A percentile compares a stretch with the other conserved stretches of the same genome.
These are phyloP conservation scores for Ogataea philodendri DNA, from an alignment of 805 yeast genomes.

Conservation along the genomic window DNA sequence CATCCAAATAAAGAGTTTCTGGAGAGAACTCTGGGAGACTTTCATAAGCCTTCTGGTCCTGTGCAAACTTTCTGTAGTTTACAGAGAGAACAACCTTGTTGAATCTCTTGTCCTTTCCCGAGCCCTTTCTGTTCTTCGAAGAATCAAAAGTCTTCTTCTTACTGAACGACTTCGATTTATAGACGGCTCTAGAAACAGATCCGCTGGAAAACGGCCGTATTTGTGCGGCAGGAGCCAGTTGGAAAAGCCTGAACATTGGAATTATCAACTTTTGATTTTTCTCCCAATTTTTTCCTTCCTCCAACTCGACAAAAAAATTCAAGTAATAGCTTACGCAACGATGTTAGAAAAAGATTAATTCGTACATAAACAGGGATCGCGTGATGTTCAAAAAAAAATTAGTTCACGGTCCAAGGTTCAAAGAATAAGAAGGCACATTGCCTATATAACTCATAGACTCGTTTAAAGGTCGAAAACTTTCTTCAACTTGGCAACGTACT, in stretches of 20 bases:
- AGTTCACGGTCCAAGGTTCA: slow-evolving; percentile 1
- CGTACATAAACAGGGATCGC: slow-evolving; percentile 2
- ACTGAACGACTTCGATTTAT: slow-evolving; percentile 31
- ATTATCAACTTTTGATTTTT: slow-evolving; percentile 2
- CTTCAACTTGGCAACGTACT: slow-evolving; percentile 31
- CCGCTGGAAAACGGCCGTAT: slow-evolving; percentile 18
- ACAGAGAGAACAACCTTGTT: slow-evolving; percentile 23
- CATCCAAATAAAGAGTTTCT: slow-evolving; percentile 21
- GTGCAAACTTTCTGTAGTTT: slow-evolving; percentile 28
- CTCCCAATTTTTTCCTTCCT: slow-evolving; percentile 6
- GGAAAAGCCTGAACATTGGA: slow-evolving; percentile 3
- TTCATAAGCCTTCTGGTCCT: slow-evolving; percentile 20
- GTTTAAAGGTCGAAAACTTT: slow-evolving; percentile 20
- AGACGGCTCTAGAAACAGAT: slow-evolving; percentile 25
- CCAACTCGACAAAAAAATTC: slow-evolving; percentile 1
- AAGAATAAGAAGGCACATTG: background rate
- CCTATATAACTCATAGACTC: background rate
- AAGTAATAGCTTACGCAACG: slow-evolving; percentile 1
- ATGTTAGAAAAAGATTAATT: slow-evolving; percentile 1
- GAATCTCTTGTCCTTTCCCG: slow-evolving; percentile 34
- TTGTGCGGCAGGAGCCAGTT: slow-evolving; percentile 4
- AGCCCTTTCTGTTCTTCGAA: slow-evolving; percentile 31
- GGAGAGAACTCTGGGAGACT: slow-evolving; percentile 19
- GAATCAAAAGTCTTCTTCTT: slow-evolving; percentile 26
- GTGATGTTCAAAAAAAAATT: background rate